A percentile compares a stretch with the other conserved stretches of the same genome.
phyloP scores from a whole-genome alignment of 1,284 basidiomycete species.

The Boletus semigastroideus region DNA sequence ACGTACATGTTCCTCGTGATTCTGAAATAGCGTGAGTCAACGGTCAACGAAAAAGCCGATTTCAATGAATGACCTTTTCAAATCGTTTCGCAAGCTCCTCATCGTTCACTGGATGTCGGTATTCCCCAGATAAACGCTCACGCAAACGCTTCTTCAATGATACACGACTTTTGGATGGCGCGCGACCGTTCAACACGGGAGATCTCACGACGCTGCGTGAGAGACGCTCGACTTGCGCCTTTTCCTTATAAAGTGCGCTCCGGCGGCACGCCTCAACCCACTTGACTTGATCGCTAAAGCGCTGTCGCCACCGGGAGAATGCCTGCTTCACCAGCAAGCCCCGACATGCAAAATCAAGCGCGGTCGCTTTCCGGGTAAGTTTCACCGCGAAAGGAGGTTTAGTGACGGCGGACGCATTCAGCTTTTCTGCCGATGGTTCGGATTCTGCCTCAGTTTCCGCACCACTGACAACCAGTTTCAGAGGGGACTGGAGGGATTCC shows the following conservation, averaged over 20 bases:
- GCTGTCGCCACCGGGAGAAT: conserved; percentile 39
- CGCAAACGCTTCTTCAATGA: conserved; percentile 49
- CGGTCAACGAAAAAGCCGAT: conserved; percentile 3
- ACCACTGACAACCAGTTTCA: conserved; percentile 21
- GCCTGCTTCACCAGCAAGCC: conserved; percentile 30
- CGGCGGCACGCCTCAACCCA: conserved; percentile 61
- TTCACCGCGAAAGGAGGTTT: conserved; percentile 11
- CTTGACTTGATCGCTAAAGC: conserved; percentile 42
- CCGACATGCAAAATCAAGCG: conserved; percentile 40
- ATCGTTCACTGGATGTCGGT: conserved; percentile 53
- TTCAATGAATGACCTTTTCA: conserved; percentile 52
- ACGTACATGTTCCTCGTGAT: conserved; percentile 62
- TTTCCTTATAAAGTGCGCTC: conserved; percentile 58
- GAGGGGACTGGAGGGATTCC: conserved; percentile 29
- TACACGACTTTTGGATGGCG: conserved; percentile 30
- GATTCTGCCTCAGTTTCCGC: conserved; percentile 9
- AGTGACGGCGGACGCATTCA: background rate
- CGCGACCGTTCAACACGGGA: background rate
- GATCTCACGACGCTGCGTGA: conserved; percentile 27
- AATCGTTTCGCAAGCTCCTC: conserved; percentile 63
- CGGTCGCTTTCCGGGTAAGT: conserved; percentile 29
- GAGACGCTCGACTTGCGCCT: conserved; percentile 42
- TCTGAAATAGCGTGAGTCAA: conserved; percentile 41
- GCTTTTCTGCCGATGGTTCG: conserved; percentile 4
- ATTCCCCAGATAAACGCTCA: conserved; percentile 47